Conservation (phyloP, 2,329 filamentous ascomycete genomes). For the Paecilomyces formosus region DNA sequence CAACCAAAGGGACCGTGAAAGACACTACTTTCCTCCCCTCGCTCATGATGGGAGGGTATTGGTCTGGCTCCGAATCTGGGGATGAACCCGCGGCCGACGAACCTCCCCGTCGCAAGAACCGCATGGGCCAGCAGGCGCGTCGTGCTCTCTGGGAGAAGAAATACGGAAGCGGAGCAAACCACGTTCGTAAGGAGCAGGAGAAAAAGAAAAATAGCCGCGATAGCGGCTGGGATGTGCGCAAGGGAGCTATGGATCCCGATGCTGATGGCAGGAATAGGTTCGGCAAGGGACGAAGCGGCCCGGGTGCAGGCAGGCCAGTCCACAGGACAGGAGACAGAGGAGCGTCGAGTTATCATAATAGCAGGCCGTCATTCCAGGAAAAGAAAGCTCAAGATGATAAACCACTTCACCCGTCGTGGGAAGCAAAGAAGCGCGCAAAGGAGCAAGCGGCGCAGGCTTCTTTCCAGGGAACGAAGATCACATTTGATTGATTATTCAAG, state of each 20-base stretch:
- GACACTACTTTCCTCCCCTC: conserved; percentile 54
- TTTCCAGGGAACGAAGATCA: conserved; percentile 56
- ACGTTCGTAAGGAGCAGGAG: conserved; percentile 40
- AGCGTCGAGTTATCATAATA: conserved; percentile 16
- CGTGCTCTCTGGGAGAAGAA: conserved; percentile 57
- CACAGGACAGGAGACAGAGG: conserved; percentile 7
- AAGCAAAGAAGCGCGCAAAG: conserved; percentile 55
- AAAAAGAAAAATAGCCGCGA: conserved; percentile 33
- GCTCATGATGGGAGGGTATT: conserved; percentile 54
- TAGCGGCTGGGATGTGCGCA: conserved; percentile 51
- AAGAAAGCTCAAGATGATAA: conserved; percentile 37
- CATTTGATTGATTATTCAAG: conserved; percentile 45
- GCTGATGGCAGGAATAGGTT: conserved; percentile 13
- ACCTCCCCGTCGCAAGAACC: conserved; percentile 48
- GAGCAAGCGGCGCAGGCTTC: conserved; percentile 38
- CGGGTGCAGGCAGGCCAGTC: conserved; percentile 7
- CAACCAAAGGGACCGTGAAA: conserved; percentile 15
- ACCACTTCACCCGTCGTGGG: conserved; percentile 58
- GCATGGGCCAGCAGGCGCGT: conserved; percentile 56
- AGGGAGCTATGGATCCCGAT: conserved; percentile 42
- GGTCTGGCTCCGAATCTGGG: conserved; percentile 54
- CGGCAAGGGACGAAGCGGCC: conserved; percentile 14
- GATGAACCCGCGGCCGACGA: conserved; percentile 34
- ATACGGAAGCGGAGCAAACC: conserved; percentile 51
- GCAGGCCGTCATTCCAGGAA: conserved; percentile 11